Conservation (phyloP, 345 rosid species). For the Turritis glabra region DNA sequence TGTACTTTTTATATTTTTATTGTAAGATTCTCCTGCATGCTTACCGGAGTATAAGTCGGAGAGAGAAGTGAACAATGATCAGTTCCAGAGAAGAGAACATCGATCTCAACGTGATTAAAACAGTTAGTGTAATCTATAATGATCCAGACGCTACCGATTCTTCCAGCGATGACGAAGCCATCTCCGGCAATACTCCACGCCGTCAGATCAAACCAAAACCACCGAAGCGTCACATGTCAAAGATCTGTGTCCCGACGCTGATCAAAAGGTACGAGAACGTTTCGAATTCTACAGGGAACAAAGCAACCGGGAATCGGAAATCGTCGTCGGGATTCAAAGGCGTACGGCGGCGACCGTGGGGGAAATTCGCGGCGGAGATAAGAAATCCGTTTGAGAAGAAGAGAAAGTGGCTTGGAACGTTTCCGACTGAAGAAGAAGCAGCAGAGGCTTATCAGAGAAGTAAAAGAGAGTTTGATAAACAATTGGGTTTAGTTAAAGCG, state of each 20-base stretch:
- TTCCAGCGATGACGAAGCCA: constrained; percentile 28
- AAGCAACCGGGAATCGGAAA: not conserved
- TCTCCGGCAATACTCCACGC: not conserved
- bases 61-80: not conserved
- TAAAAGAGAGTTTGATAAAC: constrained; percentile 12
- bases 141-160: constrained; percentile 37
- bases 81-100: not conserved
- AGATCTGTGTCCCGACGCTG: constrained; percentile 15
- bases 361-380: constrained; percentile 36
- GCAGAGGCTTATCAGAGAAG: constrained; percentile 21
- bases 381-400: constrained; percentile 31
- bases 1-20: not conserved
- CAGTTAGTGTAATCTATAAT: constrained; percentile 5
- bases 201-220: not conserved
- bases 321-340: constrained; percentile 32
- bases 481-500: not conserved
- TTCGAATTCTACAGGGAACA: not conserved
- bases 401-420: constrained; percentile 38
- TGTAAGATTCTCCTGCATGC: not conserved
- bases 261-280: not conserved
- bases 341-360: constrained; percentile 28
- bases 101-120: constrained; percentile 11
- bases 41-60: not conserved
- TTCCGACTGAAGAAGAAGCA: constrained; percentile 4
- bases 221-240: not conserved